A percentile compares a stretch with the other conserved stretches of the same genome.
These are phyloP conservation scores for Spinellus fusiger DNA, from an alignment of 192 early-diverging fungal species.

Conservation along the genomic window DNA sequence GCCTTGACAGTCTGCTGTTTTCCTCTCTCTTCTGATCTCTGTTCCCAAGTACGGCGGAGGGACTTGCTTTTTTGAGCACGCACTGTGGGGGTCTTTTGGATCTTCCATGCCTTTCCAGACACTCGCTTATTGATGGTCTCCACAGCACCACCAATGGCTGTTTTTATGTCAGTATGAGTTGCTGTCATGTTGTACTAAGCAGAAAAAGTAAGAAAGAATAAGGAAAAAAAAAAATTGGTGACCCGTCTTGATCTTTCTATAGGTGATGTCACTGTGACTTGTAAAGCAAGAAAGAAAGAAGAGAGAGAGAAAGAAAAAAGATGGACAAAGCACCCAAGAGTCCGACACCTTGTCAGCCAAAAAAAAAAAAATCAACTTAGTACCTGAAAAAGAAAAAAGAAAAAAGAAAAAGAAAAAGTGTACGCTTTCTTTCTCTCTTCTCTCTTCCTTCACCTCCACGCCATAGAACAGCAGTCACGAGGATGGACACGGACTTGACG, in stretches of 20 bases:
- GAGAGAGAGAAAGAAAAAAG: too few relatives aligned
- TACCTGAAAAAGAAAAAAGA: neutral
- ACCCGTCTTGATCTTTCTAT: too few relatives aligned
- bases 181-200: neutral
- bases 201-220: neutral
- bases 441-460: too few relatives aligned
- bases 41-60: slow-evolving; percentile 41
- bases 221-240: neutral
- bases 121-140: slow-evolving; percentile 33
- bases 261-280: too few relatives aligned
- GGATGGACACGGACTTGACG: slow-evolving; percentile 14
- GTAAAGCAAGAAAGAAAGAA: too few relatives aligned
- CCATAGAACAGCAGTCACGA: too few relatives aligned
- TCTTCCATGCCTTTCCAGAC: slow-evolving; percentile 36
- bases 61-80: slow-evolving; percentile 25
- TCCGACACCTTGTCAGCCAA: too few relatives aligned
- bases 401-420: neutral
- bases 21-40: slow-evolving; percentile 42
- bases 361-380: too few relatives aligned
- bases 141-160: slow-evolving; percentile 25
- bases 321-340: too few relatives aligned
- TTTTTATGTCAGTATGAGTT: slow-evolving; percentile 11
- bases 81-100: slow-evolving; percentile 29
- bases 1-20: slow-evolving; percentile 38
- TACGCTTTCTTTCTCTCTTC: too few relatives aligned